Evolutionary conservation across 805 yeast genomes (phyloP), one percentile per base, ranked within the genome.

Genomic region (Saturnispora hagleri): DNA sequence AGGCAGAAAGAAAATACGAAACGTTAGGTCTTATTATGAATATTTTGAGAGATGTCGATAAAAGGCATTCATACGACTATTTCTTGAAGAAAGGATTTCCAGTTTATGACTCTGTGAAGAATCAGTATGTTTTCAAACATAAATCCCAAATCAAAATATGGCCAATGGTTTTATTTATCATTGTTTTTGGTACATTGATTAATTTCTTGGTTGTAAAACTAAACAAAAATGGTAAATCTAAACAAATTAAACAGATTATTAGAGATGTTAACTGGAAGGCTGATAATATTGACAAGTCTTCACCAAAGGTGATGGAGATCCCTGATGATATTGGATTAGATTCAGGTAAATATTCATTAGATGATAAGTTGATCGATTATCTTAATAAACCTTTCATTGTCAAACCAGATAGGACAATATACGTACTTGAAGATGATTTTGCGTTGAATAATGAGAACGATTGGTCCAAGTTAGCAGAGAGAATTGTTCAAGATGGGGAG

Each of bases 81-180:
- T 93, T 87, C 68, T 71, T 86, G 50, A 73, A 78, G 43, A 77
- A 80, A 58, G 97, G 98, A 7, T 91, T 93, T 69, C 98, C 99
- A 6, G 73, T 75, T 55, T 88, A 86, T 54, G 81, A 81, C 43
- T n/a, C 44, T 22, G 17, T 31, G 2, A 59, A 53, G 1, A 36
- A 46, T 2, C 46, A 22, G 13, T 58, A 51, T 41, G 18, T 49
- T 20, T 59, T 55, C 38, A 53, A 52, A 15, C 51, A 58, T 24
- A 55, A 55, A 41, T 50, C 52, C 1, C 54, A 55, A 27, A 45
- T 52, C 1, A 3, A 46, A 4, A 3, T 52, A 2, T 46, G 55
- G 18, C 17, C 55, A 8, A 43, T 50, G 7, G n/a, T 54, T 18
- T 17, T 57, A 4, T 49, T 45, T 18, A 15, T 31, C n/a, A 20